A percentile compares a stretch with the other conserved stretches of the same genome.
Evolutionary conservation across 768 basidiomycete species (phyloP).

Genomic region (Termitomyces sp.): DNA sequence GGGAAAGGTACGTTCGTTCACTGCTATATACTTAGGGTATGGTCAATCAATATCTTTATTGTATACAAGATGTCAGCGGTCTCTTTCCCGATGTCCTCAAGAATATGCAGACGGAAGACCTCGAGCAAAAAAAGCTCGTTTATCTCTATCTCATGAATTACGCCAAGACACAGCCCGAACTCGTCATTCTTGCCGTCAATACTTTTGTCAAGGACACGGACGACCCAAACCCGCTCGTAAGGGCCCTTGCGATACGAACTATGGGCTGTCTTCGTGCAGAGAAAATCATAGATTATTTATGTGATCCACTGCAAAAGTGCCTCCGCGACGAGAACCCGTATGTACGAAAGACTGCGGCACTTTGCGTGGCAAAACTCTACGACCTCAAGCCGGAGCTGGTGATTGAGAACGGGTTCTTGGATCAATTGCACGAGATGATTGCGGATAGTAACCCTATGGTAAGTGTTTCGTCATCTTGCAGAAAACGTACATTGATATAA

Average conservation of each 20-base stretch:
- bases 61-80: constrained; percentile 72
- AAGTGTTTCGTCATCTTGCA: constrained; percentile 10
- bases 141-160: constrained; percentile 99
- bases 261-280: constrained; percentile 98
- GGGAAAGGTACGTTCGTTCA: constrained; percentile 72
- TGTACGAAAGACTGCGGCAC: constrained; percentile 94
- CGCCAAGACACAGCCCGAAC: constrained; percentile 97
- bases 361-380: constrained; percentile 96
- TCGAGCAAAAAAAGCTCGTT: constrained; percentile 99
- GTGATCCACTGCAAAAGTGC: constrained; percentile 88
- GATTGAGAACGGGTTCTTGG: constrained; percentile 91
- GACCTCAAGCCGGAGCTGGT: constrained; percentile 96
- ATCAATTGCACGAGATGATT: constrained; percentile 88
- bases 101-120: constrained; percentile 99
- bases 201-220: constrained; percentile 98
- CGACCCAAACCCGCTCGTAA: constrained; percentile 93
- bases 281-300: constrained; percentile 99
- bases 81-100: constrained; percentile 98
- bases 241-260: constrained; percentile 94
- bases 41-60: constrained; percentile 4
- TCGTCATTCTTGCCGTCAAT: constrained; percentile 98
- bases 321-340: constrained; percentile 96
- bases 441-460: constrained; percentile 98
- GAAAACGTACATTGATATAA: not conserved
- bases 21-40: not conserved